Percentiles rank a stretch among this genome's conserved stretches.
Conservation (phyloP, 2,329 filamentous ascomycete species). For the Clonostachys sp. region DNA sequence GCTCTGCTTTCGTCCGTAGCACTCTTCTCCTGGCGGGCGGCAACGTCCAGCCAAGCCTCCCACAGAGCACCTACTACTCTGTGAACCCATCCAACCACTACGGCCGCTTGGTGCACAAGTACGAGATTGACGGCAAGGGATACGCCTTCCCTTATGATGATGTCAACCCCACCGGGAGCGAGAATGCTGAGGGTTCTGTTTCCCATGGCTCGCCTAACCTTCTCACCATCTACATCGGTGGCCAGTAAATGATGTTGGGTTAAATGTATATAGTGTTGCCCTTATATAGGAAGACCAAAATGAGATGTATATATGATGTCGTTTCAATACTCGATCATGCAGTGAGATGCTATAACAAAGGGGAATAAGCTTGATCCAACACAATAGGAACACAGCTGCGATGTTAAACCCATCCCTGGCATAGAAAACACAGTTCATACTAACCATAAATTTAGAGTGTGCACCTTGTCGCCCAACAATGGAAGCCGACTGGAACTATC, state of each 20-base stretch:
- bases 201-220: conserved; percentile 11
- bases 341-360: too few species aligned
- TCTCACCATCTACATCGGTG: conserved; percentile 20
- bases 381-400: too few species aligned
- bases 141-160: conserved; percentile 73
- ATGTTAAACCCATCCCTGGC: too few species aligned
- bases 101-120: conserved; percentile 57
- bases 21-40: conserved; percentile 47
- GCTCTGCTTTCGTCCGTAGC: conserved; percentile 71
- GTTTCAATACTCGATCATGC: too few species aligned
- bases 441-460: too few species aligned
- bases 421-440: too few species aligned
- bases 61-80: conserved; percentile 49
- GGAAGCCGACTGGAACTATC: too few species aligned
- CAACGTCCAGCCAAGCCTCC: conserved; percentile 45
- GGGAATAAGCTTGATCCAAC: too few species aligned
- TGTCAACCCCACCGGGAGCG: conserved; percentile 49
- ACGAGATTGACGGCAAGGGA: conserved; percentile 53
- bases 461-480: too few species aligned
- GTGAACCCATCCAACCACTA: conserved; percentile 60
- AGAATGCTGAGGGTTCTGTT: conserved; percentile 39
- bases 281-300: too few species aligned
- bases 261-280: too few species aligned
- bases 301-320: too few species aligned
- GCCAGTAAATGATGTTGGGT: neutral